Evolutionary conservation across 1,139 yeast species (phyloP), one percentile per base, ranked within the genome.

Genomic region (Geotrichum histeridarum): DNA sequence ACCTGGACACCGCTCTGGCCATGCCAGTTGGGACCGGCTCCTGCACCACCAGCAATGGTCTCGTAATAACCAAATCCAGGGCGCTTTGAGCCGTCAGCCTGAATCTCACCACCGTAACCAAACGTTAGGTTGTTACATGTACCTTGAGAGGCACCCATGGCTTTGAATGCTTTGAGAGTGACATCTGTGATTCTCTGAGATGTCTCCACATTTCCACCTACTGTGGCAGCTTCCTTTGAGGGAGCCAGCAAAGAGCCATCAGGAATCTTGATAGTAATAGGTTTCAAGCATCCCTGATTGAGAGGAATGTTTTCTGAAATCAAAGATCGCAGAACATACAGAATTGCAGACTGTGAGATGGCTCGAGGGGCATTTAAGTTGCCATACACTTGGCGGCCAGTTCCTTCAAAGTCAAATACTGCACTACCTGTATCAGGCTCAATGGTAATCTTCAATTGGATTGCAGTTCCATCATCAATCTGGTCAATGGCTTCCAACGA

Each of bases 151-250:
- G 83, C 86, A 1, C 86, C 95, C 65, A 86, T 85, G 5, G 87
- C 86, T 58, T 79, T 77, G 65, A 87, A 86, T 0, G 95, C 89
- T 62, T 81, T 81, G 63, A 88, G 74, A 57, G 87, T 78, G 2
- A 84, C 90, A 68, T 87, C 95, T 1, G 89, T 86, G 43, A 88
- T 82, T 58, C 95, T 76, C 69, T 88, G 95, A 1, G 93, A 82
- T 0, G 95, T 87, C 68, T 85, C 85, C n/a, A 86, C 94, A 66
- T 87, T 88, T 7, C 95, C 95, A 32, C 95, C 96, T 8, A 86
- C 94, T 3, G 86, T 90, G 0, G 95, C 96, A 15, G 93, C 93
- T 48, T 84, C 88, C 42, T 75, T 77, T 1, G 84, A 77, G 2
- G 95, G 95, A 47, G 83, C 76, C 30, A 88, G 76, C 6, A 88